These are phyloP conservation scores for Cordyceps javanica DNA, from an alignment of 2,329 filamentous ascomycete species.

Conservation along the genomic window DNA sequence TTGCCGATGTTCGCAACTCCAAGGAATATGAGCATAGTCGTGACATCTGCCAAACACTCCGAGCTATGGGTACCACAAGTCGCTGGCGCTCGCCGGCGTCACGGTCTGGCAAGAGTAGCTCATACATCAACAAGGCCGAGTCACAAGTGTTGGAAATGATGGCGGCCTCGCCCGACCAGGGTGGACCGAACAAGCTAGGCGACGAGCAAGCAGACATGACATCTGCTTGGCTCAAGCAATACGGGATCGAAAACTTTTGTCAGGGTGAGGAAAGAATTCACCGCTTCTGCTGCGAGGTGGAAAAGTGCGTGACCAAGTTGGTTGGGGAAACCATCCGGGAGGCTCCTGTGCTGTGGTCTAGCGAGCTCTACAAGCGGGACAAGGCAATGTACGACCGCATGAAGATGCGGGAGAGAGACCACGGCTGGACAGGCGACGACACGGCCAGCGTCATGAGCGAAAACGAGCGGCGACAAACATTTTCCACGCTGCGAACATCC, in stretches of 20 bases:
- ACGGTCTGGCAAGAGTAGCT: conserved; percentile 42
- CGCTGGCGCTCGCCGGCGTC: conserved; percentile 44
- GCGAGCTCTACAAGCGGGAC: conserved; percentile 78
- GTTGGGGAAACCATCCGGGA: conserved; percentile 80
- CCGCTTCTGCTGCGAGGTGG: conserved; percentile 84
- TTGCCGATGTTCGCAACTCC: conserved; percentile 87
- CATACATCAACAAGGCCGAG: conserved; percentile 73
- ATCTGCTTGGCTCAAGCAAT: conserved; percentile 71
- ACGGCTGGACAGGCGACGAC: conserved; percentile 42
- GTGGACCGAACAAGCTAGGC: conserved; percentile 90
- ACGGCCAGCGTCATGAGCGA: conserved; percentile 49
- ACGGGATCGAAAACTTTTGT: conserved; percentile 86
- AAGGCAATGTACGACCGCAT: conserved; percentile 52
- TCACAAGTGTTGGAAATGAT: conserved; percentile 82
- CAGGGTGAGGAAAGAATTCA: conserved; percentile 92
- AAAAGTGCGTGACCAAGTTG: conserved; percentile 77
- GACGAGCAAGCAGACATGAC: conserved; percentile 90
- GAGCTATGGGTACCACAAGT: conserved; percentile 74
- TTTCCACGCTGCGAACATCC: conserved; percentile 38
- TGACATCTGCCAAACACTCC: conserved; percentile 79
- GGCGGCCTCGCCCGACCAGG: conserved; percentile 74
- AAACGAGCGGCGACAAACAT: conserved; percentile 42
- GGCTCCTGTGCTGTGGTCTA: conserved; percentile 86
- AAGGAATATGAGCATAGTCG: conserved; percentile 80
- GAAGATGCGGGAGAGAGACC: conserved; percentile 39